Conservation (phyloP, 495 filamentous ascomycete genomes). For the Neurospora sp. region DNA sequence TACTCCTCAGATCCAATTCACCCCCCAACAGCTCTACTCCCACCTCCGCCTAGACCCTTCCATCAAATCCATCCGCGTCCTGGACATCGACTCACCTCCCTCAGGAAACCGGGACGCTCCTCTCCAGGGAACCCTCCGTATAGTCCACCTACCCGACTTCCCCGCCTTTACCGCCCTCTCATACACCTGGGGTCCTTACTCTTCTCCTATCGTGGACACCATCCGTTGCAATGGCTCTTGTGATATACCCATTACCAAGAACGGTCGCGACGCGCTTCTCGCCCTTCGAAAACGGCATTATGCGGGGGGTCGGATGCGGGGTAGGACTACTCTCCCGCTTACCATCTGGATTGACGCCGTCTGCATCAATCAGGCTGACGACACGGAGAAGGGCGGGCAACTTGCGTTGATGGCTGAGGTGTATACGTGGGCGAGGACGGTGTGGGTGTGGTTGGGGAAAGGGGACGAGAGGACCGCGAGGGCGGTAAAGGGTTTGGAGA, state of each 20-base stretch:
- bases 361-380: not conserved
- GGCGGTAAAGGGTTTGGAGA: not conserved
- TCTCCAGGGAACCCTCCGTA: not conserved
- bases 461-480: not conserved
- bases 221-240: not conserved
- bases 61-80: constrained; percentile 3
- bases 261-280: not conserved
- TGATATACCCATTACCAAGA: not conserved
- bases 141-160: constrained; percentile 5
- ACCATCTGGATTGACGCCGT: not conserved
- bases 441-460: not conserved
- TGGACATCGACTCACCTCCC: constrained; percentile 3
- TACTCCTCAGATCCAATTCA: not conserved
- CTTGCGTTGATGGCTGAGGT: not conserved
- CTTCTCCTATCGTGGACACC: not conserved
- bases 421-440: not conserved
- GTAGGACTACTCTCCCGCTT: not conserved
- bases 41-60: not conserved
- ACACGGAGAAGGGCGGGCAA: not conserved
- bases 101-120: not conserved
- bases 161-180: constrained; percentile 11
- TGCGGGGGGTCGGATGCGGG: not conserved
- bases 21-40: not conserved
- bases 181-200: constrained; percentile 10
- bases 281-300: not conserved